Evolutionary conservation across 306 rosid genomes (phyloP).

Genomic region (Cicer cuneatum): DNA sequence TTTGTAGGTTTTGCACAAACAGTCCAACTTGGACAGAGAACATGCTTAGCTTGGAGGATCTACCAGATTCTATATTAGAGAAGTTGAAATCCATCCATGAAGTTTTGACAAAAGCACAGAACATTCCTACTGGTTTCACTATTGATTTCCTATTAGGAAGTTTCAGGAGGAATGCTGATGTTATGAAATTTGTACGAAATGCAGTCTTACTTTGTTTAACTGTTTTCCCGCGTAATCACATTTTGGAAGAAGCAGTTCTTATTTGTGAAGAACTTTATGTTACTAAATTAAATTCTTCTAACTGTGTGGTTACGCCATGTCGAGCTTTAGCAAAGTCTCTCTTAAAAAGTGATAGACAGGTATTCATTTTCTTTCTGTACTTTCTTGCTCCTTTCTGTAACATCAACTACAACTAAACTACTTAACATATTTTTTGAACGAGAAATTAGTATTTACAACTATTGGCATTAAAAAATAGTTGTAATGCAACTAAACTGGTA

Average conservation of each 20-base stretch:
- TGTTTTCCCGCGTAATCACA: constrained; percentile 78
- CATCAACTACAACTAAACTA: background rate
- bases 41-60: constrained; percentile 68
- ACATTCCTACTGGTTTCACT: constrained; percentile 51
- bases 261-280: constrained; percentile 80
- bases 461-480: background rate
- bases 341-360: constrained; percentile 89
- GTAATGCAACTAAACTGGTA: constrained; percentile 16
- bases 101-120: constrained; percentile 54
- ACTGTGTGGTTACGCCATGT: constrained; percentile 72
- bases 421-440: background rate
- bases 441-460: constrained; percentile 9
- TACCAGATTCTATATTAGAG: constrained; percentile 66
- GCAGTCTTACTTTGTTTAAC: constrained; percentile 75
- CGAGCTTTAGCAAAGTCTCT: constrained; percentile 82
- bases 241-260: constrained; percentile 84
- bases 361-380: constrained; percentile 43
- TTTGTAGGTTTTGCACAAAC: constrained; percentile 74
- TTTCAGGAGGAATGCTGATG: constrained; percentile 56
- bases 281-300: constrained; percentile 60
- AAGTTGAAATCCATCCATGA: constrained; percentile 63
- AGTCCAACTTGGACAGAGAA: constrained; percentile 72
- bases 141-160: constrained; percentile 69
- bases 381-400: constrained; percentile 17
- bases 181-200: constrained; percentile 82